Conservation (phyloP, 305 asterid species). For the Coffea humblotiana region DNA sequence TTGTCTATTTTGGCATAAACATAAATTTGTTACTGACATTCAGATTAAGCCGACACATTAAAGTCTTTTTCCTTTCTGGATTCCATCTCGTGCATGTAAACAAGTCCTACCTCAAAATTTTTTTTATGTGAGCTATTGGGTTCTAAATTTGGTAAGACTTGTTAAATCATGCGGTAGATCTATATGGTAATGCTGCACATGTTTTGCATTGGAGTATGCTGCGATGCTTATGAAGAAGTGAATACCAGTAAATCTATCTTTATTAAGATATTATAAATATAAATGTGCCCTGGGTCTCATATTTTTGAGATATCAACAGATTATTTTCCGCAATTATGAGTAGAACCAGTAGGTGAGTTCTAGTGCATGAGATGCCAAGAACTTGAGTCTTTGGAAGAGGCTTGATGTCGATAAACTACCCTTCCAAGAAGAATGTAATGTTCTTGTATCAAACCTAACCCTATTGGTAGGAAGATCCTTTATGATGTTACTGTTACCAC, state of each 20-base stretch:
- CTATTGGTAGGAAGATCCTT: background rate
- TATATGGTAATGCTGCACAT: background rate
- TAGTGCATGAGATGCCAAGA: background rate
- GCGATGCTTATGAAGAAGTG: background rate
- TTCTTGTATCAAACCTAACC: background rate
- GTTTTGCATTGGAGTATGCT: background rate
- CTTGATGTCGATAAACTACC: background rate
- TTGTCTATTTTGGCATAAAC: background rate
- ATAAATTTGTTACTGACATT: background rate
- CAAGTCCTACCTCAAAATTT: background rate
- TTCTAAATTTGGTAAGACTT: background rate
- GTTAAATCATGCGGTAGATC: background rate
- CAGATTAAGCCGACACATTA: background rate
- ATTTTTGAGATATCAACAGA: background rate
- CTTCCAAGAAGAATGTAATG: background rate
- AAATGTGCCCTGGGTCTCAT: background rate
- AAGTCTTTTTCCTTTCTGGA: background rate
- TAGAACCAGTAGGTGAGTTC: background rate
- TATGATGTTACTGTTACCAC: background rate
- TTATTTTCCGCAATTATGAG: background rate
- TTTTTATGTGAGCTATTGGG: background rate
- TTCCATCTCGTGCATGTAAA: background rate
- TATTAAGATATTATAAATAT: background rate
- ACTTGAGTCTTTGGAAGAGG: background rate
- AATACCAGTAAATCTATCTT: background rate